phyloP scores from a whole-genome alignment of 257 asterid genomes.

The Nemophila menziesii region DNA sequence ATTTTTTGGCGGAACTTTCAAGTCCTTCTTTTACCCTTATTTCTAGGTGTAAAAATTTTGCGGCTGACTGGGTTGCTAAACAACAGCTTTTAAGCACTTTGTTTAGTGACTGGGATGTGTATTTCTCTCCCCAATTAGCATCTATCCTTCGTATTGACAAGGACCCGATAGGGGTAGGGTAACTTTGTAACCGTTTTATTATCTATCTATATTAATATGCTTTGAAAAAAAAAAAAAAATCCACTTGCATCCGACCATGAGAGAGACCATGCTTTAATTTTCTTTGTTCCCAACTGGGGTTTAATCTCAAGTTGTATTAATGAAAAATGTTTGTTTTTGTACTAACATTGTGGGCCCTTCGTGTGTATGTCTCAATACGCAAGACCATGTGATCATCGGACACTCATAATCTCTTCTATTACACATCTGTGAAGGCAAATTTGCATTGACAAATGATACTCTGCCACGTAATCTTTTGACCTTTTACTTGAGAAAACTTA shows the following conservation, averaged over 20 bases:
- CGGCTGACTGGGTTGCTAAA: too few species aligned
- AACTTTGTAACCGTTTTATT: too few species aligned
- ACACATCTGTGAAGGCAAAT: background rate
- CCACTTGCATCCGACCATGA: background rate
- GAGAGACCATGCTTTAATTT: background rate
- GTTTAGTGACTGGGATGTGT: too few species aligned
- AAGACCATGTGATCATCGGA: slow-evolving; percentile 52
- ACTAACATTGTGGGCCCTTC: slow-evolving; percentile 50
- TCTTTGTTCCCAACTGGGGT: slow-evolving; percentile 12
- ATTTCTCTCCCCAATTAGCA: too few species aligned
- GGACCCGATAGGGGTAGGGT: too few species aligned
- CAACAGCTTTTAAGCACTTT: too few species aligned
- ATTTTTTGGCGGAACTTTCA: too few species aligned
- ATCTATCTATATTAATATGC: too few species aligned
- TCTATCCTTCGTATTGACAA: too few species aligned
- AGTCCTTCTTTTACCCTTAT: too few species aligned
- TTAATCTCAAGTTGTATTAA: slow-evolving; percentile 30
- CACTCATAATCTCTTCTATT: slow-evolving; percentile 17
- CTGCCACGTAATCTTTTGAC: background rate
- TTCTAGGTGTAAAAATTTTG: too few species aligned
- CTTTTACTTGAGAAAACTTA: background rate
- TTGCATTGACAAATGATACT: background rate
- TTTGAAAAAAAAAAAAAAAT: background rate
- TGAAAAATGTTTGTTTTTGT: slow-evolving; percentile 29
- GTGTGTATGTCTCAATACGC: slow-evolving; percentile 46